Percentiles rank a stretch among this genome's conserved stretches.
Conservation (phyloP, 768 basidiomycete species). For the Boletus rufocinnamomeus region DNA sequence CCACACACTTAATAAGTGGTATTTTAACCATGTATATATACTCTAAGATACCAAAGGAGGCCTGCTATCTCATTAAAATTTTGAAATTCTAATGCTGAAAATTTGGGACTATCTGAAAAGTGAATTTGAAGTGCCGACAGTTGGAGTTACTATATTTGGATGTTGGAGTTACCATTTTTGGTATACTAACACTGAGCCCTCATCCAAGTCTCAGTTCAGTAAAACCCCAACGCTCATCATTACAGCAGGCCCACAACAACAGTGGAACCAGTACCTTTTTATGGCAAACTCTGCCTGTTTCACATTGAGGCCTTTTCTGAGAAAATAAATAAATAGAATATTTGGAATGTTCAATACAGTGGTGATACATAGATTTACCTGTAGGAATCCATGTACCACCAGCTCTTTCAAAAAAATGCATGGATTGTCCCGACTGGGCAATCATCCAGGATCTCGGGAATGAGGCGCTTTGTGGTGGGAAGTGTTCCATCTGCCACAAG, state of each 20-base stretch:
- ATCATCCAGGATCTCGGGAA: neutral
- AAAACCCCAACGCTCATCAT: neutral
- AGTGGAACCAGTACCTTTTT: neutral
- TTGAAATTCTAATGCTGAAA: neutral
- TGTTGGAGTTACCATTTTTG: neutral
- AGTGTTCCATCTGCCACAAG: neutral
- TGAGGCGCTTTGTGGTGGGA: neutral
- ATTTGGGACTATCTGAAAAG: neutral
- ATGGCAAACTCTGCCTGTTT: neutral
- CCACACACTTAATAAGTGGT: neutral
- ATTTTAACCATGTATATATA: neutral
- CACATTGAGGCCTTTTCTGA: neutral
- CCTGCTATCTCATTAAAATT: constrained; percentile 1
- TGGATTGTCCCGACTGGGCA: neutral
- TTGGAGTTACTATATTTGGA: constrained; percentile 3
- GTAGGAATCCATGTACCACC: constrained; percentile 3
- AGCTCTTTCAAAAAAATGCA: neutral
- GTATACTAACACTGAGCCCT: too few relatives aligned
- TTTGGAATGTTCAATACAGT: too few relatives aligned
- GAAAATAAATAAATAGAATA: too few relatives aligned
- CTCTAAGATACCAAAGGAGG: neutral
- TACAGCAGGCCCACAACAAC: neutral
- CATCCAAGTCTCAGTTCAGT: neutral
- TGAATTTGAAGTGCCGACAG: neutral
- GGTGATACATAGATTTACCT: neutral